phyloP scores from a whole-genome alignment of 139 green algal genomes.

The Pleodorina starrii region DNA sequence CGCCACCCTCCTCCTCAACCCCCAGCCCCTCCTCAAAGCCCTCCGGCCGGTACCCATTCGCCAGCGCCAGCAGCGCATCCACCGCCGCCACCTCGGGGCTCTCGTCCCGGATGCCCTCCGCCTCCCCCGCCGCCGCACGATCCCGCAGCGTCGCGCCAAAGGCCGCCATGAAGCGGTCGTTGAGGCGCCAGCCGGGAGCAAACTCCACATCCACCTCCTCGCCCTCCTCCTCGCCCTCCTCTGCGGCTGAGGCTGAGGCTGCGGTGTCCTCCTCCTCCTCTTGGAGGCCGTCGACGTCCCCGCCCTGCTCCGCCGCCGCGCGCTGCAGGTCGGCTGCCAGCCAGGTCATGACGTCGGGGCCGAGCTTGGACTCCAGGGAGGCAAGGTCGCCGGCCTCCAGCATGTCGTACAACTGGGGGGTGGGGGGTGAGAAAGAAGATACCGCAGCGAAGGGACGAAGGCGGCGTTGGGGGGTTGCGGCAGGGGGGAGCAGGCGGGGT shows the following conservation, averaged over 20 bases:
- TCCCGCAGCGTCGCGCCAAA: not conserved
- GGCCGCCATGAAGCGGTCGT: not conserved
- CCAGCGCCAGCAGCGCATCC: constrained; percentile 19
- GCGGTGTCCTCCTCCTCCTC: not conserved
- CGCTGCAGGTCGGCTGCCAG: not conserved
- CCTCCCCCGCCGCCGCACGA: not conserved
- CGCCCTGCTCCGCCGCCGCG: not conserved
- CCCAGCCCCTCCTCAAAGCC: not conserved
- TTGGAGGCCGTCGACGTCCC: not conserved
- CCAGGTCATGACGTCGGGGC: constrained; percentile 7
- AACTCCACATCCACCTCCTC: not conserved
- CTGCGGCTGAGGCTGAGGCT: not conserved
- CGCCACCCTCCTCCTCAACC: not conserved
- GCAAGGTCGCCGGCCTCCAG: not conserved
- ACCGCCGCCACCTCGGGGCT: not conserved
- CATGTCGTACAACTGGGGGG: not conserved
- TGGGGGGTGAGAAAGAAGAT: not conserved
- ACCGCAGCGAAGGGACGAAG: too few species aligned
- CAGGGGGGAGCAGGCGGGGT: too few species aligned
- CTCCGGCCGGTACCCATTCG: not conserved
- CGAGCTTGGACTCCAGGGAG: not conserved
- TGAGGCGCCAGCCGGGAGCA: not conserved
- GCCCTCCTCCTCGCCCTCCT: not conserved
- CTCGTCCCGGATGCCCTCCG: not conserved
- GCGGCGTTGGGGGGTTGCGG: too few species aligned